Conservation (phyloP, 805 yeast genomes). For the Metschnikowia continentalis region DNA sequence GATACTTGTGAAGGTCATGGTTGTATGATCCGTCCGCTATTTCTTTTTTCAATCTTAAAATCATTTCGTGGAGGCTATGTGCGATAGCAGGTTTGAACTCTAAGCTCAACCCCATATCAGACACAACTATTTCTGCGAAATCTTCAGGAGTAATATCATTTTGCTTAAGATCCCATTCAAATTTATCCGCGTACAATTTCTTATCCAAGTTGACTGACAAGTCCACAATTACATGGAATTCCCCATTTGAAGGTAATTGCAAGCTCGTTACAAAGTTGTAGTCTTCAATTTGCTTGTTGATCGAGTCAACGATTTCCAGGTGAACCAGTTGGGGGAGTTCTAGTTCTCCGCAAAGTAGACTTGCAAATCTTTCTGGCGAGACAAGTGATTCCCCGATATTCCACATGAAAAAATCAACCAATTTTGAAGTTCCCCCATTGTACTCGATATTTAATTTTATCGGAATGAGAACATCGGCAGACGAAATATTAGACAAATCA, state of each 20-base stretch:
- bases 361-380: slow-evolving; percentile 72
- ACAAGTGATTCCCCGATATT: slow-evolving; percentile 59
- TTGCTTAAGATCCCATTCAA: slow-evolving; percentile 82
- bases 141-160: slow-evolving; percentile 66
- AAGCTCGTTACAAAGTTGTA: slow-evolving; percentile 59
- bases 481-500: neutral
- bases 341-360: slow-evolving; percentile 73
- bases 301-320: slow-evolving; percentile 60
- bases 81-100: slow-evolving; percentile 91
- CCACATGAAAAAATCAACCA: slow-evolving; percentile 73
- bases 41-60: slow-evolving; percentile 74
- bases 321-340: slow-evolving; percentile 70
- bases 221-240: slow-evolving; percentile 73
- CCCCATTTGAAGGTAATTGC: slow-evolving; percentile 54
- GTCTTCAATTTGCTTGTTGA: slow-evolving; percentile 78
- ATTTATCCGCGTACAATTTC: slow-evolving; percentile 81
- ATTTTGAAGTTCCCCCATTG: slow-evolving; percentile 42
- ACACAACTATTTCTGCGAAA: slow-evolving; percentile 78
- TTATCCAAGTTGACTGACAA: slow-evolving; percentile 79
- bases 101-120: slow-evolving; percentile 76
- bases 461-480: slow-evolving; percentile 52
- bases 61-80: slow-evolving; percentile 76
- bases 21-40: slow-evolving; percentile 57
- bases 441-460: slow-evolving; percentile 59
- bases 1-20: slow-evolving; percentile 40